These are phyloP conservation scores for Phaffia rhodozyma DNA, from an alignment of 1,284 basidiomycete species.

Conservation along the genomic window DNA sequence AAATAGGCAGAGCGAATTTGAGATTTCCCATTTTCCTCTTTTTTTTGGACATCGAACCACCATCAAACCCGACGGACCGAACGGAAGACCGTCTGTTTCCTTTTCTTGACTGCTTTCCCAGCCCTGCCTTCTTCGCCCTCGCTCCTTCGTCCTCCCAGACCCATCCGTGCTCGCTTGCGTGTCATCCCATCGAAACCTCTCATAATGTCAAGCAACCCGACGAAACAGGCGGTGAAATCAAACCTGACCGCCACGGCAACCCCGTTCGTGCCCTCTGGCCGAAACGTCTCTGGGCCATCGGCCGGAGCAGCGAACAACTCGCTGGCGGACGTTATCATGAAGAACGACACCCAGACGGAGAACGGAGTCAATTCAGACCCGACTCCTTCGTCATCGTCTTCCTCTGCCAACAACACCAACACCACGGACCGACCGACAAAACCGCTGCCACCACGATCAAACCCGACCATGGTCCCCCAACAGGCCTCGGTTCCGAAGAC, in stretches of 20 bases:
- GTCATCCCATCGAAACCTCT: no score
- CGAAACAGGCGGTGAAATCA: slow-evolving; percentile 5
- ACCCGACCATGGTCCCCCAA: slow-evolving; percentile 66
- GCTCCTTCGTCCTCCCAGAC: no score
- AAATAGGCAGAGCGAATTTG: no score
- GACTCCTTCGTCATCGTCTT: not conserved
- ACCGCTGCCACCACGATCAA: slow-evolving; percentile 36
- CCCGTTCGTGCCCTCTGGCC: slow-evolving; percentile 11
- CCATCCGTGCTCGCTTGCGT: no score
- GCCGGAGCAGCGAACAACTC: not conserved
- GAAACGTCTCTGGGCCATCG: not conserved
- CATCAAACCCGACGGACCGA: no score
- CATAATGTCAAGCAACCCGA: no score
- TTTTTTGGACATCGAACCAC: no score
- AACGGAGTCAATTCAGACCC: not conserved
- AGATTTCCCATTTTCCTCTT: no score
- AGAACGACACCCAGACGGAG: not conserved
- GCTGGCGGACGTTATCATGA: not conserved
- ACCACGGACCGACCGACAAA: slow-evolving; percentile 9
- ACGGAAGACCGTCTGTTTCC: no score
- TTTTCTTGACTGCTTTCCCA: no score
- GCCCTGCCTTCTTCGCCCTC: no score
- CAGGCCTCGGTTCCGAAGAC: slow-evolving; percentile 65
- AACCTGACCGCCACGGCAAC: slow-evolving; percentile 7
- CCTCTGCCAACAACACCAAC: not conserved